Evolutionary conservation across 331 rosid genomes (phyloP).

Genomic region (Pyracantha coccinea): DNA sequence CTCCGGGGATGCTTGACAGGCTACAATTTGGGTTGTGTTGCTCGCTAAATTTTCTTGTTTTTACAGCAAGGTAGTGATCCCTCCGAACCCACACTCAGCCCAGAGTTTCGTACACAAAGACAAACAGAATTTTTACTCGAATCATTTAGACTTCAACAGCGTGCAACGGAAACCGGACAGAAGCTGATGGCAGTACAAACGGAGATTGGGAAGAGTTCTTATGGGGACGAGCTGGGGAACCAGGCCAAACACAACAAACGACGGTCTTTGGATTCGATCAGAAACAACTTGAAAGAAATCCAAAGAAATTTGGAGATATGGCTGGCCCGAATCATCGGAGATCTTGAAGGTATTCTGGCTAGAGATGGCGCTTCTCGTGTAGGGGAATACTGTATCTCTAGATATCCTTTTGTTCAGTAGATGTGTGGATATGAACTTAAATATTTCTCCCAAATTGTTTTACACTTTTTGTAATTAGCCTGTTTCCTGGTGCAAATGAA

Average conservation of each 20-base stretch:
- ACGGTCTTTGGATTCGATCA: constrained; percentile 57
- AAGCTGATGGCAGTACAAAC: constrained; percentile 59
- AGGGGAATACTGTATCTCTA: constrained; percentile 59
- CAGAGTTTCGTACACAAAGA: constrained; percentile 64
- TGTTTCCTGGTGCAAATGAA: no score
- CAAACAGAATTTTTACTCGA: constrained; percentile 75
- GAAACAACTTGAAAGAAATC: constrained; percentile 69
- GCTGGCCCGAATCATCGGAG: constrained; percentile 91
- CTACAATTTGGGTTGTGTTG: background rate
- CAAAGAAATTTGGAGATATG: constrained; percentile 87
- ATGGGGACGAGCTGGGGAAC: constrained; percentile 48
- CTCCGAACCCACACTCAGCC: constrained; percentile 45
- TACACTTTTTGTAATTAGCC: no score
- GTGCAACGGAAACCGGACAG: constrained; percentile 76
- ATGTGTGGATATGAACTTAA: background rate
- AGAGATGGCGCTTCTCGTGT: constrained; percentile 79
- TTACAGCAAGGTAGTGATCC: constrained; percentile 65
- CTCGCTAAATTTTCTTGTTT: background rate
- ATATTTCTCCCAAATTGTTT: no score
- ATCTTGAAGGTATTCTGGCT: constrained; percentile 81
- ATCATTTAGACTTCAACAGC: constrained; percentile 74
- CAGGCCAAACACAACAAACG: constrained; percentile 34
- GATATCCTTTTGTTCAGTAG: constrained; percentile 70
- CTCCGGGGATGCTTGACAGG: background rate
- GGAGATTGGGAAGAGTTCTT: constrained; percentile 56